phyloP scores from a whole-genome alignment of 257 asterid genomes.

The Solanum clarkiae region DNA sequence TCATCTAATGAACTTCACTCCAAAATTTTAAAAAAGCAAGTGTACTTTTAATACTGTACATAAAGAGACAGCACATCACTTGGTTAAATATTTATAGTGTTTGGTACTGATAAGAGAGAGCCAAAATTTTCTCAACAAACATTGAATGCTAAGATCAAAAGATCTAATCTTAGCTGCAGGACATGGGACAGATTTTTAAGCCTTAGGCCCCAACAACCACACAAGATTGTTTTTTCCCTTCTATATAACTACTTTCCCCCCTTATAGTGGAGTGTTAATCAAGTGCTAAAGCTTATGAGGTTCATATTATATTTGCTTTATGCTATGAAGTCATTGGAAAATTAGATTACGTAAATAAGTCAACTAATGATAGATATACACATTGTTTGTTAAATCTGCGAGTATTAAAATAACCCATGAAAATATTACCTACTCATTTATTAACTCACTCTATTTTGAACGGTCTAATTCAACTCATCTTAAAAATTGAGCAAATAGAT shows the following conservation, averaged over 20 bases:
- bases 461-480: not conserved
- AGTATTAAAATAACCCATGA: not conserved
- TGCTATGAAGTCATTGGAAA: too few species aligned
- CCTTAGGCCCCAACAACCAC: not conserved
- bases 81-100: not conserved
- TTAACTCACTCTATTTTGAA: not conserved
- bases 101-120: not conserved
- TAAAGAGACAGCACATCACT: not conserved
- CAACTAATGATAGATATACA: not conserved
- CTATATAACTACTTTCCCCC: not conserved
- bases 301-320: not conserved
- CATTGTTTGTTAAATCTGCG: not conserved
- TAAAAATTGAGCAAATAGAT: not conserved
- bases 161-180: not conserved
- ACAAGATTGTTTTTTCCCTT: not conserved
- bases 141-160: not conserved
- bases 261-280: not conserved
- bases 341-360: too few species aligned
- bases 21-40: not conserved
- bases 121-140: not conserved
- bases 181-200: not conserved
- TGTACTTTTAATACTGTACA: not conserved
- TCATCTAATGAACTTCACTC: constrained; percentile 2
- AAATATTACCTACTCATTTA: not conserved
- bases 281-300: not conserved